These are phyloP conservation scores for Leishmania turanica DNA, from an alignment of 208 protist genomes.

Conservation along the genomic window DNA sequence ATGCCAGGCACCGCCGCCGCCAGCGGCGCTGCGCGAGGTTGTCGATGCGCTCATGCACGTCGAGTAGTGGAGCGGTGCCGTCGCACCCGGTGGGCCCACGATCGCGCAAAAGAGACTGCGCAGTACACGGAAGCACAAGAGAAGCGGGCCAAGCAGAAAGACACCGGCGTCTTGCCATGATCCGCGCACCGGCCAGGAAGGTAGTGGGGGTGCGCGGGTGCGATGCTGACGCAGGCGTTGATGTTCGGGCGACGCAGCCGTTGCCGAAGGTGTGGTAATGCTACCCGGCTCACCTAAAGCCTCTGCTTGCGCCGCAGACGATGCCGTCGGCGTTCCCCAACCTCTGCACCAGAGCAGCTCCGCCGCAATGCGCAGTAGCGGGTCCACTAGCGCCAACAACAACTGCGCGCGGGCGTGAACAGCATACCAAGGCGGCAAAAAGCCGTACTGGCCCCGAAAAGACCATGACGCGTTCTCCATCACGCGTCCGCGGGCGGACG, in stretches of 20 bases:
- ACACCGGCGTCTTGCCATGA: background rate
- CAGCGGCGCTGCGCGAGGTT: background rate
- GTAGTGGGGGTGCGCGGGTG: background rate
- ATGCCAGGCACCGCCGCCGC: background rate
- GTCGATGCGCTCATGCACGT: background rate
- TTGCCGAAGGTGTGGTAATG: background rate
- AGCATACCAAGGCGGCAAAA: conserved; percentile 36
- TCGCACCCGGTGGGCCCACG: background rate
- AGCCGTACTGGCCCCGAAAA: conserved; percentile 16
- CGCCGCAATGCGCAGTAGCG: conserved; percentile 19
- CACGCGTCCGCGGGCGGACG: background rate
- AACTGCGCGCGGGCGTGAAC: conserved; percentile 43
- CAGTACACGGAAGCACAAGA: conserved; percentile 1
- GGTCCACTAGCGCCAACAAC: conserved; percentile 35
- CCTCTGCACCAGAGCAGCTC: conserved; percentile 30
- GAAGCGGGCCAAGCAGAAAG: background rate
- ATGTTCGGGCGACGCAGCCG: background rate
- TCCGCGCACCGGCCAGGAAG: background rate
- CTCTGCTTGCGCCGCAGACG: background rate
- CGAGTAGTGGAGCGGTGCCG: background rate
- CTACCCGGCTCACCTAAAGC: too few species aligned
- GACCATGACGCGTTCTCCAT: background rate
- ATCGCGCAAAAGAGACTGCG: background rate
- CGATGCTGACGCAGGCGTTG: background rate
- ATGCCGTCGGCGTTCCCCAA: conserved; percentile 3